Conservation (phyloP, 176 grass and related monocot species). For the Triticum monococcum region DNA sequence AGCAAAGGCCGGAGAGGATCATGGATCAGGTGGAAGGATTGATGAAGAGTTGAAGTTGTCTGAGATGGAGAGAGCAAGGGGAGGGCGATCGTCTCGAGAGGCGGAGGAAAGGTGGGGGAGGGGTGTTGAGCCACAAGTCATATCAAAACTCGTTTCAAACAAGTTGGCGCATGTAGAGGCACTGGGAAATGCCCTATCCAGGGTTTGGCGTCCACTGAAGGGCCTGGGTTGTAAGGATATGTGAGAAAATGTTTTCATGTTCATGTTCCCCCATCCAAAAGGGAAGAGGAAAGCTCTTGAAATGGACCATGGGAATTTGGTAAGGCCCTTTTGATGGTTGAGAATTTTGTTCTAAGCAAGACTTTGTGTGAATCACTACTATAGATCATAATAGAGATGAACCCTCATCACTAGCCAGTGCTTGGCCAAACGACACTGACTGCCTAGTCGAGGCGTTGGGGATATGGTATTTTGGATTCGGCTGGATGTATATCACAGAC, state of each 20-base stretch:
- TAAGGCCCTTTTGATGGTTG: too few species aligned
- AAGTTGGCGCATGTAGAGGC: background rate
- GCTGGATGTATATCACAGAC: too few species aligned
- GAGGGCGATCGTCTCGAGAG: background rate
- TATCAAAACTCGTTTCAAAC: background rate
- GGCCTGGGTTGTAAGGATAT: background rate
- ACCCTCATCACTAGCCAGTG: too few species aligned
- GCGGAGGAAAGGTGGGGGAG: too few species aligned
- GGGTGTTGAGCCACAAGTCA: background rate
- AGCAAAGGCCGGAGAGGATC: rapidly evolving
- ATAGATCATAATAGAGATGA: too few species aligned
- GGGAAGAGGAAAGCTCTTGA: background rate
- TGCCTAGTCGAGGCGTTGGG: too few species aligned
- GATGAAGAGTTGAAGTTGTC: background rate
- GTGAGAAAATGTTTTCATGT: background rate
- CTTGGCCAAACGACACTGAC: too few species aligned
- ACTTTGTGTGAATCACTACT: too few species aligned
- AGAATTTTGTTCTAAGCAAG: too few species aligned
- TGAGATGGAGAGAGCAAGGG: background rate
- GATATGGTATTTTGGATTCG: too few species aligned
- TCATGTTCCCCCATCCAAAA: background rate
- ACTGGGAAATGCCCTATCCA: background rate
- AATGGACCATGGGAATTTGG: too few species aligned
- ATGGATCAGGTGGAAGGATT: background rate
- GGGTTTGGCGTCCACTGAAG: background rate